Evolutionary conservation across 2,329 filamentous ascomycete genomes (phyloP), one percentile per base, ranked within the genome.

Genomic region (Trichothecium sympodiale): DNA sequence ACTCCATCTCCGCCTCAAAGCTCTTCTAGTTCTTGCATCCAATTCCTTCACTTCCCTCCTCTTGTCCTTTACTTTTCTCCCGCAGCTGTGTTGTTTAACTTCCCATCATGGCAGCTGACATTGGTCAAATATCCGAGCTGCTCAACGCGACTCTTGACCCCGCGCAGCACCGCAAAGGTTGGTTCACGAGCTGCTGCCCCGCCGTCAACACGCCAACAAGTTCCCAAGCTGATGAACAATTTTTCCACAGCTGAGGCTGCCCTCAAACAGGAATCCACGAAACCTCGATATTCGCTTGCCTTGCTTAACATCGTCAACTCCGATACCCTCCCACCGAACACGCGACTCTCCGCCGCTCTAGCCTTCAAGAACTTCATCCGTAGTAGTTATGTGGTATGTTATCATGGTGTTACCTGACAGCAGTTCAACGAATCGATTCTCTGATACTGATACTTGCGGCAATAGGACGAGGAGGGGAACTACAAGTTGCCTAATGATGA

Each of bases 291-390:
- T 66, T 93, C 89, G 13, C 71, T 96, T 35, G 71, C 73, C 37
- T 77, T 98, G 37, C 81, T 98, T 35, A 87, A 89, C 50, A 93
- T 96, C 53, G 86, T 94, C 50, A 85, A 83, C 44, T 77, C 81
- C 46, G 74, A 79, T 38, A 65, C 72, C 29, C 74, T 82, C 43
- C 79, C 85, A 29, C 62, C 70, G 45, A 89, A 84, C 50, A 91
- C 84, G 41, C 80, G 91, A 43, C 77, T 98, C 29, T 77, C 89
- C 6, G 85, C 83, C 50, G 85, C 91, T 18, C 71, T 98, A 41
- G 91, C 84, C 65, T 98, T 98, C 74, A 98, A 98, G 65, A 98
- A 98, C 67, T 94, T 94, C 60, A 87, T 98, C 53, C 83, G 83
- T 59, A 77, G 83, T 54, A 91, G 87, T 67, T 98, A 93, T 77